Evolutionary conservation across 1,284 basidiomycete genomes (phyloP).

Genomic region (Porogramme epimiltina): DNA sequence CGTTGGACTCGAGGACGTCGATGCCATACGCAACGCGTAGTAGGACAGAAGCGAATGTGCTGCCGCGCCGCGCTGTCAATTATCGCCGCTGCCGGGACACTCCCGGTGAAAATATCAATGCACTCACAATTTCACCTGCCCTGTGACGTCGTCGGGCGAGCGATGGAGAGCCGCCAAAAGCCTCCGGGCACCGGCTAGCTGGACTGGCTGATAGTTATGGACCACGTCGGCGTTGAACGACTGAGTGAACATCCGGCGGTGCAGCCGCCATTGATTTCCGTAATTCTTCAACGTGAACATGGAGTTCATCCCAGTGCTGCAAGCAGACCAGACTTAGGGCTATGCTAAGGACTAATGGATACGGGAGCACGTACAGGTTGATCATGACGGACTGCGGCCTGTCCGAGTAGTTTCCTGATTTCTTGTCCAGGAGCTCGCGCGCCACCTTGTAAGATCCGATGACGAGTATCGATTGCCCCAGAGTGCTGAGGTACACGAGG

Average conservation of each 20-base stretch:
- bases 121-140: constrained; percentile 7
- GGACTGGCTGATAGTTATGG: constrained; percentile 4
- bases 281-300: constrained; percentile 15
- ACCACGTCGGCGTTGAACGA: constrained; percentile 9
- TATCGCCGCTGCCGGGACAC: no score
- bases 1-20: background rate
- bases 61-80: no score
- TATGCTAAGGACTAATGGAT: no score
- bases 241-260: constrained; percentile 15
- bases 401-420: background rate
- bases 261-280: constrained; percentile 15
- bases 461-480: background rate
- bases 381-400: constrained; percentile 8
- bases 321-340: background rate
- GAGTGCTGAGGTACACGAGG: background rate
- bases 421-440: background rate
- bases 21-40: constrained; percentile 4
- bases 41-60: constrained; percentile 7
- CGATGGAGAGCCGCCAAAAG: constrained; percentile 7
- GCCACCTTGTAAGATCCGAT: background rate
- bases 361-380: constrained; percentile 6
- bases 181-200: background rate
- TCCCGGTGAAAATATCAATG: no score
- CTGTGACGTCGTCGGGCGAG: background rate
- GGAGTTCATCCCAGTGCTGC: background rate